These are phyloP conservation scores for Bathelium albidoporum DNA, from an alignment of 495 filamentous ascomycete species.

Conservation along the genomic window DNA sequence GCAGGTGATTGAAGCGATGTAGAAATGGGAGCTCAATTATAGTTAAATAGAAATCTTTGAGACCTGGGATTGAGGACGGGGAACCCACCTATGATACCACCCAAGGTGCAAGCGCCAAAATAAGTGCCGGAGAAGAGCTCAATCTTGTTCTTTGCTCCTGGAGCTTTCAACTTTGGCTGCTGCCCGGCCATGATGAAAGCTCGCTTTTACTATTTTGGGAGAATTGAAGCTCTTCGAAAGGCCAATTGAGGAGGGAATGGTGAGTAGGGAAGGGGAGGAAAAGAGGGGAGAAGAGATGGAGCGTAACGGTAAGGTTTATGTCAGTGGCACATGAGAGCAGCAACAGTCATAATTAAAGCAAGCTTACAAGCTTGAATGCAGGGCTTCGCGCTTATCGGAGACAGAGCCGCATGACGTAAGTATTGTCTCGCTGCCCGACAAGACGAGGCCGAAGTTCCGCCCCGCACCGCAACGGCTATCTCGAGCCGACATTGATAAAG, in stretches of 20 bases:
- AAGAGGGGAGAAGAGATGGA: background rate
- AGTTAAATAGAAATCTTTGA: too few relatives aligned
- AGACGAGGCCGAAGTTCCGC: background rate
- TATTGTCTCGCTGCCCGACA: background rate
- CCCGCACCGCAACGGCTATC: background rate
- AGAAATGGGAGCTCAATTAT: too few relatives aligned
- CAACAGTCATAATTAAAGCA: background rate
- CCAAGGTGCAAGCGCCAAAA: slow-evolving; percentile 53
- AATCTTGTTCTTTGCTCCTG: slow-evolving; percentile 32
- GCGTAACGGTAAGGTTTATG: background rate
- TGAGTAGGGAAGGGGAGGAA: background rate
- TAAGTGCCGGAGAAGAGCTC: slow-evolving; percentile 59
- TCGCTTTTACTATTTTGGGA: background rate
- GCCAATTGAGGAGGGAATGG: background rate
- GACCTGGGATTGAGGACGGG: too few relatives aligned
- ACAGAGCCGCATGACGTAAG: background rate
- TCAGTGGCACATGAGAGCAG: background rate
- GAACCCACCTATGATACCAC: slow-evolving; percentile 51
- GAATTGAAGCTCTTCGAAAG: background rate
- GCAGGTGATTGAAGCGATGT: slow-evolving; percentile 9
- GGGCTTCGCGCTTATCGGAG: background rate
- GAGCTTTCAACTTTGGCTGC: background rate
- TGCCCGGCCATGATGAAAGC: background rate
- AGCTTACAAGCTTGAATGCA: background rate
- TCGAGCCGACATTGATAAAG: too few relatives aligned